Conservation (phyloP, 352 stramenopile species). For the Pythium plurisporium region DNA sequence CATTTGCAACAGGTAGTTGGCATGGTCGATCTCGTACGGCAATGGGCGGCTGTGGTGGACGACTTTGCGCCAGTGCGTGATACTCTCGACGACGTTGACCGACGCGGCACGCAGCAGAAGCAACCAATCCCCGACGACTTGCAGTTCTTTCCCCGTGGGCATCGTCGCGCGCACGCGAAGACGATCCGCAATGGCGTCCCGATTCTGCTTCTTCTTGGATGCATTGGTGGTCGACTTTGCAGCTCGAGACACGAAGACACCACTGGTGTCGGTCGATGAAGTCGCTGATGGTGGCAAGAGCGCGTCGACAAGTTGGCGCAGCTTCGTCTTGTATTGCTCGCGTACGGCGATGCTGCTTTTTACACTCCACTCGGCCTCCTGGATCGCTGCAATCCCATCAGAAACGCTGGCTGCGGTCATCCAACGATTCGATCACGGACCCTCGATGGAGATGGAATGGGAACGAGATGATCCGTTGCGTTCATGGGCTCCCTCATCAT, state of each 20-base stretch:
- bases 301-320: slow-evolving; percentile 21
- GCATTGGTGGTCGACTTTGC: slow-evolving; percentile 8
- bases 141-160: slow-evolving; percentile 40
- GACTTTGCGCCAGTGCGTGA: slow-evolving; percentile 34
- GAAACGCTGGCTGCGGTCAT: not conserved
- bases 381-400: slow-evolving; percentile 3
- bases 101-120: slow-evolving; percentile 47
- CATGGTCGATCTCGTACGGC: slow-evolving; percentile 31
- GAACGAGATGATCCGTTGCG: not conserved
- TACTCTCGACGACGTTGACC: slow-evolving; percentile 50
- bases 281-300: slow-evolving; percentile 6
- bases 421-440: not conserved
- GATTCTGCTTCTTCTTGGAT: slow-evolving; percentile 17
- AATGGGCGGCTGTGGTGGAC: slow-evolving; percentile 32
- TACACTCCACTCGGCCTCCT: slow-evolving; percentile 38
- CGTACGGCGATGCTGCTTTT: slow-evolving; percentile 41
- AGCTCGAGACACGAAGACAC: not conserved
- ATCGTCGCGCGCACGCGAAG: slow-evolving; percentile 15
- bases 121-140: slow-evolving; percentile 51
- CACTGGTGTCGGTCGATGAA: not conserved
- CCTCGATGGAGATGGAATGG: not conserved
- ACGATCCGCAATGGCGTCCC: slow-evolving; percentile 18
- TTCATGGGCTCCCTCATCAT: too few species aligned
- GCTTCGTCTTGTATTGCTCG: slow-evolving; percentile 44
- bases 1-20: slow-evolving; percentile 60